These are phyloP conservation scores for Mortierella sp. DNA, from an alignment of 371 early-diverging fungal species.

Conservation along the genomic window DNA sequence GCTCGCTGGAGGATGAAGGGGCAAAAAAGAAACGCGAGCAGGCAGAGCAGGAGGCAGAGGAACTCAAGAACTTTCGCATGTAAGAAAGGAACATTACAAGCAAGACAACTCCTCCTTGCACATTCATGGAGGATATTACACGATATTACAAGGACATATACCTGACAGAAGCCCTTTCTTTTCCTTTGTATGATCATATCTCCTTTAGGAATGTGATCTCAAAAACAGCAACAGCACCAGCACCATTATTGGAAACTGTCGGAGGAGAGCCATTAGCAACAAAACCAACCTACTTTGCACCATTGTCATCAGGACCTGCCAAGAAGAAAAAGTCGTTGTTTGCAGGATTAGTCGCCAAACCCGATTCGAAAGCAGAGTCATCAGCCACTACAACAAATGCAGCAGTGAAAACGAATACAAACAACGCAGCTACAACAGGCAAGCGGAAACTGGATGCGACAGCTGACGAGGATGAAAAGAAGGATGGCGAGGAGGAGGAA, in stretches of 20 bases:
- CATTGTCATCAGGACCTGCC: background rate
- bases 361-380: background rate
- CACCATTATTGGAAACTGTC: background rate
- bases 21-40: conserved; percentile 65
- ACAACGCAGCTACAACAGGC: conserved; percentile 3
- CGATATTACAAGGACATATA: background rate
- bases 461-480: background rate
- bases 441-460: conserved; percentile 34
- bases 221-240: conserved; percentile 18
- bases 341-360: conserved; percentile 37
- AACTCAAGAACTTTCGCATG: conserved; percentile 74
- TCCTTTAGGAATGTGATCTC: conserved; percentile 28
- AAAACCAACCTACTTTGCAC: conserved; percentile 12
- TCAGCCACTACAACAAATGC: background rate
- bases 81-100: conserved; percentile 24
- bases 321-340: conserved; percentile 42
- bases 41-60: conserved; percentile 69
- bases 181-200: background rate
- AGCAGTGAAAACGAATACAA: background rate
- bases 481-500: conserved; percentile 36
- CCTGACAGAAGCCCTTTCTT: background rate
- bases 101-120: background rate
- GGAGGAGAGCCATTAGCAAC: background rate
- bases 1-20: conserved; percentile 72
- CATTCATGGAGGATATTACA: background rate